Evolutionary conservation across 2,329 filamentous ascomycete species (phyloP).

Genomic region (Paradendryphiella salina): DNA sequence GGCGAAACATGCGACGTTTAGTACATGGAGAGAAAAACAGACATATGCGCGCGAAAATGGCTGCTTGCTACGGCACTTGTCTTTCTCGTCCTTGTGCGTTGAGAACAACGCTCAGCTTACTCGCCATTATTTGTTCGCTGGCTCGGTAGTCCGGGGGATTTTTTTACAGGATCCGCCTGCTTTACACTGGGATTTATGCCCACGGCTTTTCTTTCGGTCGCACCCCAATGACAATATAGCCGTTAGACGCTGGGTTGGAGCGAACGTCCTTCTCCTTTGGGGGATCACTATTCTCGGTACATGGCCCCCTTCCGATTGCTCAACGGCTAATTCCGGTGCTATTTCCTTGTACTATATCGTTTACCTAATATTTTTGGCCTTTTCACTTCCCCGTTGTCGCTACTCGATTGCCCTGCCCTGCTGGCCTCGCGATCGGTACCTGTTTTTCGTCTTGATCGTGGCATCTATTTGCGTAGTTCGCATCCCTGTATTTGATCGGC

Average conservation of each 20-base stretch:
- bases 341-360: constrained; percentile 3
- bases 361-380: background rate
- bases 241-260: background rate
- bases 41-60: background rate
- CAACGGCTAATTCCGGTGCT: background rate
- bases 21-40: background rate
- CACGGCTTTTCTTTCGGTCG: constrained; percentile 3
- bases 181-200: background rate
- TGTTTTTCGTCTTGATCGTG: too few species aligned
- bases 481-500: too few species aligned
- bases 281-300: background rate
- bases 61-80: background rate
- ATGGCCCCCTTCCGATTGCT: background rate
- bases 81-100: background rate
- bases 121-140: background rate
- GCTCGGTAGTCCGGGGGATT: background rate
- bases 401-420: background rate
- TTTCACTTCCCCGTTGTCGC: background rate
- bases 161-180: background rate
- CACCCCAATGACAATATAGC: background rate
- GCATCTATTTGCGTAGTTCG: too few species aligned
- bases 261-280: background rate
- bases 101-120: background rate
- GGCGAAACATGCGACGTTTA: constrained; percentile 7
- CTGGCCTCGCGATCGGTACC: too few species aligned